Percentiles rank a stretch among this genome's conserved stretches.
Evolutionary conservation across 2,329 filamentous ascomycete species (phyloP).

Genomic region (Stachybotrys chartarum): DNA sequence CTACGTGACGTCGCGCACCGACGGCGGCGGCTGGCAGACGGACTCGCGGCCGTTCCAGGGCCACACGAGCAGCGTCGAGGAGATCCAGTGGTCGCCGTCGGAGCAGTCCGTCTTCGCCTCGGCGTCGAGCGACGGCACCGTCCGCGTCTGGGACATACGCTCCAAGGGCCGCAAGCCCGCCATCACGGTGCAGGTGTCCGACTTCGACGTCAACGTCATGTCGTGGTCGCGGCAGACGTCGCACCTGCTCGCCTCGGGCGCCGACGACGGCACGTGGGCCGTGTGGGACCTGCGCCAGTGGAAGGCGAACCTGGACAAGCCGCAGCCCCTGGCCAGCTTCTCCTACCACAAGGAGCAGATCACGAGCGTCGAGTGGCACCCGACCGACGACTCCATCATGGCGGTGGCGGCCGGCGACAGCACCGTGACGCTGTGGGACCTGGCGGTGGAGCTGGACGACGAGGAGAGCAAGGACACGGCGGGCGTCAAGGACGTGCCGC

Average conservation of each 20-base stretch:
- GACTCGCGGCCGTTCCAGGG: conserved; percentile 78
- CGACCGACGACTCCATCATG: conserved; percentile 91
- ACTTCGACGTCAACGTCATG: conserved; percentile 89
- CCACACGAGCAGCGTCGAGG: conserved; percentile 81
- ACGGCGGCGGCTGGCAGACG: conserved; percentile 83
- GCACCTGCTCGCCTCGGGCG: conserved; percentile 85
- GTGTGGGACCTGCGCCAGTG: conserved; percentile 96
- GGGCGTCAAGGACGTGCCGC: conserved; percentile 82
- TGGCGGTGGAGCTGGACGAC: conserved; percentile 93
- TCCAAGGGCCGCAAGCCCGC: conserved; percentile 86
- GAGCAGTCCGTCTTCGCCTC: conserved; percentile 94
- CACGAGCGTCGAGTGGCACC: conserved; percentile 95
- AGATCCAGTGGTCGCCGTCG: conserved; percentile 92
- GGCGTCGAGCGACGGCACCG: conserved; percentile 85
- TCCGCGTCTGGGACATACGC: conserved; percentile 92
- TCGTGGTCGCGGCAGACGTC: conserved; percentile 87
- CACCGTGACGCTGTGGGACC: conserved; percentile 92
- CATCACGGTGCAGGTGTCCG: conserved; percentile 76
- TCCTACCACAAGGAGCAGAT: conserved; percentile 95
- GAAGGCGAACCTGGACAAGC: conserved; percentile 59
- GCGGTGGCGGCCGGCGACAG: conserved; percentile 88
- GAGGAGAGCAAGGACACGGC: conserved; percentile 90
- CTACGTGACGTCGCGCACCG: conserved; percentile 77
- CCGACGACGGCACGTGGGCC: conserved; percentile 88
- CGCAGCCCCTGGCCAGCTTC: conserved; percentile 85